These are phyloP conservation scores for Olyra latifolia DNA, from an alignment of 176 grass and related monocot species.

Conservation along the genomic window DNA sequence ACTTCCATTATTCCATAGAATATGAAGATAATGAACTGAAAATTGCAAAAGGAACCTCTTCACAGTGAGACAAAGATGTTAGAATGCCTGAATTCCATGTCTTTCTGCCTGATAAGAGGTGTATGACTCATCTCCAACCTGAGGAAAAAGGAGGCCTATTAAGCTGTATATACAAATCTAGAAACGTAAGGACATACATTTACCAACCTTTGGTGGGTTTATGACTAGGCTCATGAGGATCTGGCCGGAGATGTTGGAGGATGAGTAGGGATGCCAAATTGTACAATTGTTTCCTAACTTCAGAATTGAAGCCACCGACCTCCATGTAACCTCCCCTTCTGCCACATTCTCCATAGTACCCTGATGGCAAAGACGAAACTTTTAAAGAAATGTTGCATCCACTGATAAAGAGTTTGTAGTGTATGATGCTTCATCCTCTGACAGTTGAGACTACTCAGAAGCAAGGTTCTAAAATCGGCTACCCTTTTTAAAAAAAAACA, in stretches of 20 bases:
- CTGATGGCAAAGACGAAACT: slow-evolving; percentile 49
- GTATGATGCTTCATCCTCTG: too few species aligned
- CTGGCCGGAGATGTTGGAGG: slow-evolving; percentile 94
- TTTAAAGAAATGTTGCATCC: too few species aligned
- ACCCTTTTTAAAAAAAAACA: too few species aligned
- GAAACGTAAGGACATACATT: too few species aligned
- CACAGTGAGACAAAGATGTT: slow-evolving; percentile 59
- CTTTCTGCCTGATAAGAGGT: slow-evolving; percentile 54
- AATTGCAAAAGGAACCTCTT: slow-evolving; percentile 44
- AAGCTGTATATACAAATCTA: background rate
- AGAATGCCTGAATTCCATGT: slow-evolving; percentile 50
- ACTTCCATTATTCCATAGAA: background rate
- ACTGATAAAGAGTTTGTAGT: too few species aligned
- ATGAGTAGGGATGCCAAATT: slow-evolving; percentile 89
- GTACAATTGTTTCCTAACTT: slow-evolving; percentile 95
- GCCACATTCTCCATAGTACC: slow-evolving; percentile 96
- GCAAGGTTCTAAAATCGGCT: too few species aligned
- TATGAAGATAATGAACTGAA: background rate
- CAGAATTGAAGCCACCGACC: slow-evolving; percentile 74
- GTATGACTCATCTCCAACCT: slow-evolving; percentile 87
- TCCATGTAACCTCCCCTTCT: slow-evolving; percentile 99
- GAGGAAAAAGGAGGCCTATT: slow-evolving; percentile 36
- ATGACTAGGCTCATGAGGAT: slow-evolving; percentile 91
- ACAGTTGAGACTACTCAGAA: too few species aligned
- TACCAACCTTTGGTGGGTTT: slow-evolving; percentile 84